A percentile compares a stretch with the other conserved stretches of the same genome.
Conservation (phyloP, 495 filamentous ascomycete genomes). For the Hypomontagnella submonticulosa region DNA sequence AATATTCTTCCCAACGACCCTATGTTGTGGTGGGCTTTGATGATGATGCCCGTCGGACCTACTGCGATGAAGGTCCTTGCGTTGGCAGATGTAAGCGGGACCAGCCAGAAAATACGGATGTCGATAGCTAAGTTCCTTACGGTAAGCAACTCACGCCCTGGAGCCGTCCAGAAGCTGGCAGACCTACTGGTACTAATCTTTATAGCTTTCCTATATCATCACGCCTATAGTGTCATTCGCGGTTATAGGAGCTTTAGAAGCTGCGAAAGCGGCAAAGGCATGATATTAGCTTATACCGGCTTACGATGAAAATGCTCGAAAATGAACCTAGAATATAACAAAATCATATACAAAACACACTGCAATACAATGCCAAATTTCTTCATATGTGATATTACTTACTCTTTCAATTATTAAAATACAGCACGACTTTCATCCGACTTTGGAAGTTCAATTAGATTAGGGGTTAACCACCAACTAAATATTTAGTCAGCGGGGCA, state of each 20-base stretch:
- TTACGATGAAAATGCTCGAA: neutral
- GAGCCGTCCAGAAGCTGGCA: neutral
- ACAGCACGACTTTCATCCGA: too few relatives aligned
- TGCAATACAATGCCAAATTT: too few relatives aligned
- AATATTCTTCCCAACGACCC: slow-evolving; percentile 69
- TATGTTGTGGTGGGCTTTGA: slow-evolving; percentile 79
- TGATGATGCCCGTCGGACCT: slow-evolving; percentile 81
- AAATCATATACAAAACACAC: too few relatives aligned
- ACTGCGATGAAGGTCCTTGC: slow-evolving; percentile 75
- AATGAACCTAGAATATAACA: neutral
- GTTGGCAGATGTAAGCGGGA: slow-evolving; percentile 71
- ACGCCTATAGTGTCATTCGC: slow-evolving; percentile 51
- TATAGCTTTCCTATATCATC: slow-evolving; percentile 45
- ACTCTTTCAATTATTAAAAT: too few relatives aligned
- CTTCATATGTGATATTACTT: too few relatives aligned
- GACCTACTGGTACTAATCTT: slow-evolving; percentile 8
- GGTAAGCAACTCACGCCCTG: slow-evolving; percentile 54
- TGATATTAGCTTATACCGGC: too few relatives aligned
- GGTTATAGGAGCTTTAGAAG: slow-evolving; percentile 49
- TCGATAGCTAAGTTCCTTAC: slow-evolving; percentile 76
- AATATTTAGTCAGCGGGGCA: too few relatives aligned
- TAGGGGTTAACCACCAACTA: too few relatives aligned
- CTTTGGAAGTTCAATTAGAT: too few relatives aligned
- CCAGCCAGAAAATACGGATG: slow-evolving; percentile 69
- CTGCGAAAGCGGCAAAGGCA: slow-evolving; percentile 32